Evolutionary conservation across 2,329 filamentous ascomycete species (phyloP), one percentile per base, ranked within the genome.

Genomic region (Ophiocordyceps camponoti-rufipedis): DNA sequence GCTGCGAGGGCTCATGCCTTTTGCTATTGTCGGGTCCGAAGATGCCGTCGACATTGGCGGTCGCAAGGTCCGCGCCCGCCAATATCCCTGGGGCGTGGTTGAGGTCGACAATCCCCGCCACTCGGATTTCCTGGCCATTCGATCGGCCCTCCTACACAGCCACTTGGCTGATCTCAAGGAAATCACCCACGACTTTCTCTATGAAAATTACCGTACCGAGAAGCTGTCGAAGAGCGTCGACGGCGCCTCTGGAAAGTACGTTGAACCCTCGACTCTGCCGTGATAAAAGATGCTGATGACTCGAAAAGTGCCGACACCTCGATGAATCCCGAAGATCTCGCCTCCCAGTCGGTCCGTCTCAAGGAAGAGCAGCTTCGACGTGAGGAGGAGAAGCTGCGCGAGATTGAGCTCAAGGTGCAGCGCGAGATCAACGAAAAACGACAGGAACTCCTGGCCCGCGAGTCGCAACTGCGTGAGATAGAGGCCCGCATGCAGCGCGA

Each of bases 171-270:
- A 98, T 65, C 71, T 98, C 58, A 98, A 98, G 80, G 91, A 98
- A 67, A 98, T 98, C 62, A 98, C 91, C 45, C 91, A 98, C 67
- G 91, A 98, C 67, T 98, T 98, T 81, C 72, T 98, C 52, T 98
- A 98, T 70, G 91, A 98, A 66, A 98, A 98, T 71, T 98, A 98
- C 77, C 87, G 91, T 86, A 98, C 91, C 60, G 91, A 98, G 84
- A 96, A 96, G 74, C 84, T 98, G 58, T 94, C 85, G 73, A 98
- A 96, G 85, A 95, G 87, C 63, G 91, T 98, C 56, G 88, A 95
- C 62, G 85, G 85, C 64, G 84, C 85, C 68, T 75, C 79, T 67
- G 77, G 79, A 76, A 78, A 79, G 87, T 94, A 84, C 56, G 87
- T 86, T 49, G 44, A 41, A 42, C 43, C 12, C 31, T 28, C 23